Conservation (phyloP, 192 early-diverging fungal species). For the Pilaira anomala region DNA sequence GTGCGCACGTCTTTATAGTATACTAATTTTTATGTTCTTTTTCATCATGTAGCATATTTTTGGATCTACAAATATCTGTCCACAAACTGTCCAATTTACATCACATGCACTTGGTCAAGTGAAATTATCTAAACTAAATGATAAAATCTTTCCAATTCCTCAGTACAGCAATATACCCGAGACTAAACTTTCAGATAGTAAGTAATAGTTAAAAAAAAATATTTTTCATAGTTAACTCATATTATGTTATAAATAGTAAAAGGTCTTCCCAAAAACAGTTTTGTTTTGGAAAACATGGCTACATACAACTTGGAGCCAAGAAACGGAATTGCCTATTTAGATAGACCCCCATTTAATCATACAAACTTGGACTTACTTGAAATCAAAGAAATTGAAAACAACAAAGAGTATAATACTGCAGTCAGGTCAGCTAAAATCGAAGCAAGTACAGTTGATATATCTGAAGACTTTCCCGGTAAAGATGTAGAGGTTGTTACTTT, state of each 20-base stretch:
- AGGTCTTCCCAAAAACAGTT: conserved; percentile 13
- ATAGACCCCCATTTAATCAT: conserved; percentile 31
- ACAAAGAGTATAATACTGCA: conserved; percentile 38
- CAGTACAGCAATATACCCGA: conserved; percentile 50
- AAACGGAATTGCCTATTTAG: conserved; percentile 45
- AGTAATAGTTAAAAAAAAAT: background rate
- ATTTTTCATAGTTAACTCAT: background rate
- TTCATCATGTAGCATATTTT: conserved; percentile 59
- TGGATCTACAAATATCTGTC: conserved; percentile 58
- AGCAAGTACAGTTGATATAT: conserved; percentile 22
- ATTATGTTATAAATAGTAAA: conserved; percentile 6
- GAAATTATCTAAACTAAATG: conserved; percentile 63
- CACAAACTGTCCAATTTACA: conserved; percentile 65
- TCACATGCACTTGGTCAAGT: conserved; percentile 60
- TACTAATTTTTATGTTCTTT: background rate
- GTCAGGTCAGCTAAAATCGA: conserved; percentile 30
- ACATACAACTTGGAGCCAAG: conserved; percentile 63
- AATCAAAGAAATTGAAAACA: conserved; percentile 19
- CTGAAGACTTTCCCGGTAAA: conserved; percentile 34
- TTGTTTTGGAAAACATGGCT: conserved; percentile 39
- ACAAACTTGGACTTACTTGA: background rate
- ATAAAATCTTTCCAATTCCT: conserved; percentile 68
- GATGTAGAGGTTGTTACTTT: conserved; percentile 63
- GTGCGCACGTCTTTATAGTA: background rate
- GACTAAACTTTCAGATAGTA: conserved; percentile 23